Base-by-base conservation (phyloP, 2,329 filamentous ascomycete genomes). In the Botrytis tulipae region DNA sequence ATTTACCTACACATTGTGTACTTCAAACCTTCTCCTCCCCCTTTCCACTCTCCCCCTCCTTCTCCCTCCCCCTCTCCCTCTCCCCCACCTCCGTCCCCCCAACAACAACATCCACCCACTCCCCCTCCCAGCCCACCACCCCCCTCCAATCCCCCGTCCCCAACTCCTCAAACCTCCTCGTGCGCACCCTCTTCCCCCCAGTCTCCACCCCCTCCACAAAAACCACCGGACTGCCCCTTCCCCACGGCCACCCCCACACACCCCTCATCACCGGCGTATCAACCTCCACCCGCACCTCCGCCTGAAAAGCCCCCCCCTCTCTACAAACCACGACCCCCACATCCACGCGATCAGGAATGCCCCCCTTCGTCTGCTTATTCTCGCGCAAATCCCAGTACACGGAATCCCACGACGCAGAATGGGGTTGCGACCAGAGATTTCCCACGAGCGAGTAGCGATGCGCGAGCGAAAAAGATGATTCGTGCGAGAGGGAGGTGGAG, bases 341-440 rank as follows among this genome's bases (percentile, higher is more conserved):
- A 60, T 73, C 74, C 59, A 77, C 59, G 10, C 72, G 37, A 67
- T 77, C 76, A 6, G 76, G 75, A n/a, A 77, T 77, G 0, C 76
- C 76, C 37, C 67, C 46, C 25, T 77, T 76, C 3, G 75, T 76
- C 22, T 62, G 57, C 32, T 70, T 72, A 12, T 77, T 76, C 51
- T 77, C 76, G 4, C 67, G 44, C 35, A 77, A 32, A 44, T 75
- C 75, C 76, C 76, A 77, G 35, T 76, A 76, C 12, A 73, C 76
- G 20, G 73, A 62, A 65, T 77, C 76, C 76, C 76, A 77, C 0
- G 5, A 70, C 61, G 10, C 12, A 0, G 48, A 51, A 12, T 42
- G 67, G 1, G 60, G 73, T 8, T 62, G 72, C 20, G 69, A 72
- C 76, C 76, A 77, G 46, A 75, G 73, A n/a, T 76, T 77, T 0